Percentiles rank a stretch among this genome's conserved stretches.
Evolutionary conservation across 345 rosid genomes (phyloP).

Genomic region (Lumnitzera racemosa): DNA sequence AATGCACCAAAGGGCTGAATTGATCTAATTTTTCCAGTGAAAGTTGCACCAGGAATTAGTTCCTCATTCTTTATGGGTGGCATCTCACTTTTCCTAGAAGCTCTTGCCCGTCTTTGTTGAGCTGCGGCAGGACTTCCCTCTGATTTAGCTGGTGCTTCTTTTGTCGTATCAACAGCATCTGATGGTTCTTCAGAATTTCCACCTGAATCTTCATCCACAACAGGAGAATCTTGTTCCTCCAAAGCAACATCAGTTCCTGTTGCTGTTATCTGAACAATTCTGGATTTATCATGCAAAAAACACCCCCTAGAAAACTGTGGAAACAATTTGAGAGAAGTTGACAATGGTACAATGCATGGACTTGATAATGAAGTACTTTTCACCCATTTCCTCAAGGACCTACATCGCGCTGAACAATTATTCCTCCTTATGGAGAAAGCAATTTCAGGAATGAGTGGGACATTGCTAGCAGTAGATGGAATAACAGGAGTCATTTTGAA

Average conservation of each 20-base stretch:
- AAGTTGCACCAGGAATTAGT: conserved; percentile 61
- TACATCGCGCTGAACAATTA: conserved; percentile 31
- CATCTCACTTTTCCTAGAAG: conserved; percentile 70
- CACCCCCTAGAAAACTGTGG: conserved; percentile 30
- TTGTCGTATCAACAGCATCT: conserved; percentile 24
- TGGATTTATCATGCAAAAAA: conserved; percentile 29
- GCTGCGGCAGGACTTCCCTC: conserved; percentile 25
- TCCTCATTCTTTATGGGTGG: conserved; percentile 80
- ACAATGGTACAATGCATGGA: conserved; percentile 37
- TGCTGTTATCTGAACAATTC: conserved; percentile 24
- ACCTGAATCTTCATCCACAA: conserved; percentile 27
- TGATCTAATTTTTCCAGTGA: conserved; percentile 83
- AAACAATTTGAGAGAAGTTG: conserved; percentile 41
- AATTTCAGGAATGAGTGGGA: conserved; percentile 50
- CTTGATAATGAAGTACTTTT: conserved; percentile 20
- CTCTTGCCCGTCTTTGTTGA: conserved; percentile 40
- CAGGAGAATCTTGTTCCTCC: conserved; percentile 53
- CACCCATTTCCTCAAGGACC: conserved; percentile 37
- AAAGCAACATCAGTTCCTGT: conserved; percentile 62
- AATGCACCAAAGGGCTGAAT: conserved; percentile 95
- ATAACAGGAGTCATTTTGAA: conserved; percentile 52
- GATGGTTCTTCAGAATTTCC: conserved; percentile 27
- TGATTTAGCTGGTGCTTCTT: conserved; percentile 20
- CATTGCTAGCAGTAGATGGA: conserved; percentile 50
- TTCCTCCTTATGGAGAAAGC: conserved; percentile 35